Conservation (phyloP, 768 basidiomycete genomes). For the Mycena epipterygia region DNA sequence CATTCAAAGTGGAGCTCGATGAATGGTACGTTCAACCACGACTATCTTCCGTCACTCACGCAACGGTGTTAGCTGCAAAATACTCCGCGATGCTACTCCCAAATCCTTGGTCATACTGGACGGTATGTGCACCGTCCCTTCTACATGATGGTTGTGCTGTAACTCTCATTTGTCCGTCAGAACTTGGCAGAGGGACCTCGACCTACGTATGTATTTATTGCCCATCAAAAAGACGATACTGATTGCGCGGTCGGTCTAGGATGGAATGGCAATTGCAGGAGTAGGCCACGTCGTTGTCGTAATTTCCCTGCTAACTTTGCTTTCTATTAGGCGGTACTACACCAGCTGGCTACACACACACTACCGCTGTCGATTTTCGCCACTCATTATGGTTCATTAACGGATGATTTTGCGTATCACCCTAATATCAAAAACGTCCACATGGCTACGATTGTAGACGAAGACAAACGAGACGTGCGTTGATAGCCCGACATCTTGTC, state of each 20-base stretch:
- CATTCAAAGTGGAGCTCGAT: constrained; percentile 98
- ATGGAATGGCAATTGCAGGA: constrained; percentile 99
- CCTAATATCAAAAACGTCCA: constrained; percentile 95
- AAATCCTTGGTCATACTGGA: constrained; percentile 95
- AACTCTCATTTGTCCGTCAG: constrained; percentile 55
- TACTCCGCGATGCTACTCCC: constrained; percentile 93
- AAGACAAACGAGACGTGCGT: constrained; percentile 87
- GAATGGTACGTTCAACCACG: constrained; percentile 76
- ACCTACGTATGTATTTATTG: constrained; percentile 74
- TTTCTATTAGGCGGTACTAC: constrained; percentile 81
- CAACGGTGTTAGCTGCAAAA: constrained; percentile 77
- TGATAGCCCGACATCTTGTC: neutral
- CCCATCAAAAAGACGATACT: constrained; percentile 6
- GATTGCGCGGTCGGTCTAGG: constrained; percentile 57
- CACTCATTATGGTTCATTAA: constrained; percentile 96
- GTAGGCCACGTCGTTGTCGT: constrained; percentile 53
- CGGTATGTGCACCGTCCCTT: constrained; percentile 62
- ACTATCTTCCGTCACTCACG: neutral
- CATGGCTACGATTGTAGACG: constrained; percentile 95
- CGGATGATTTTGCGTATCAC: constrained; percentile 93
- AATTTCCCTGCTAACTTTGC: constrained; percentile 20
- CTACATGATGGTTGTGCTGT: constrained; percentile 10
- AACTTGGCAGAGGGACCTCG: constrained; percentile 95
- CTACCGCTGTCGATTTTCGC: constrained; percentile 96
- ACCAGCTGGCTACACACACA: constrained; percentile 94